Percentiles rank a stretch among this genome's conserved stretches.
phyloP scores from a whole-genome alignment of 495 filamentous ascomycete genomes.

The Friedmanniomyces simplex region DNA sequence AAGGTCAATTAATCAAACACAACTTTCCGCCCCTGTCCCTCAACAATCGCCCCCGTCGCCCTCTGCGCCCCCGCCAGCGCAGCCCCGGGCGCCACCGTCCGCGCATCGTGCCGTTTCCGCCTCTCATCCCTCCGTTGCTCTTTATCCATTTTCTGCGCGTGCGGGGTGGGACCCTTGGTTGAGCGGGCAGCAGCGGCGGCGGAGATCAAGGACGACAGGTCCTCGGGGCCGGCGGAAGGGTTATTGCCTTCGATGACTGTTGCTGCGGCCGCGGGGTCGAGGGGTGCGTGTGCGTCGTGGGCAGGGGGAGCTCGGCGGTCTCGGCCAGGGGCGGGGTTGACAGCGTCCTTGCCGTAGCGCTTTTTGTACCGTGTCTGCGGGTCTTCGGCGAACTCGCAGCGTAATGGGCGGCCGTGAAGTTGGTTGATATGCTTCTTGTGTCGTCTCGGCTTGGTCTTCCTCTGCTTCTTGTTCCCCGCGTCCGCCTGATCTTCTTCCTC shows the following conservation, averaged over 20 bases:
- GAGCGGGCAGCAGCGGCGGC: not conserved
- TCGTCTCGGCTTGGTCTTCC: constrained; percentile 36
- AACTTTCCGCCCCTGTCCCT: constrained; percentile 70
- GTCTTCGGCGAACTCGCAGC: constrained; percentile 91
- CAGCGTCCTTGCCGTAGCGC: constrained; percentile 59
- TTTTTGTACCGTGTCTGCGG: constrained; percentile 79
- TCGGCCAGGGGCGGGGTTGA: constrained; percentile 22
- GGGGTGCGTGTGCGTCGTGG: not conserved
- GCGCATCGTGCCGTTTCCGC: constrained; percentile 24
- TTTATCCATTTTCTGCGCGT: constrained; percentile 4
- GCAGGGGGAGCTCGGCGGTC: not conserved
- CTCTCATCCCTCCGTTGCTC: constrained; percentile 10
- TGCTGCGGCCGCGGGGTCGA: not conserved
- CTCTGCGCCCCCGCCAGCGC: constrained; percentile 39
- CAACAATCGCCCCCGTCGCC: constrained; percentile 67
- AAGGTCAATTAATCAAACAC: constrained; percentile 65
- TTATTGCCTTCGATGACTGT: not conserved
- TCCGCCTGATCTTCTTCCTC: constrained; percentile 31
- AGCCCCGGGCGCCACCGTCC: constrained; percentile 31
- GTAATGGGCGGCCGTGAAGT: constrained; percentile 63
- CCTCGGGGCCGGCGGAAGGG: not conserved
- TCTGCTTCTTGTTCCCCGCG: constrained; percentile 26
- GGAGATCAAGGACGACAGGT: not conserved
- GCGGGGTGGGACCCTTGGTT: not conserved
- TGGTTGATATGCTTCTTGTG: constrained; percentile 74